Base-by-base conservation (phyloP, 805 yeast genomes). In the Kodamaea nitidulidarum region DNA sequence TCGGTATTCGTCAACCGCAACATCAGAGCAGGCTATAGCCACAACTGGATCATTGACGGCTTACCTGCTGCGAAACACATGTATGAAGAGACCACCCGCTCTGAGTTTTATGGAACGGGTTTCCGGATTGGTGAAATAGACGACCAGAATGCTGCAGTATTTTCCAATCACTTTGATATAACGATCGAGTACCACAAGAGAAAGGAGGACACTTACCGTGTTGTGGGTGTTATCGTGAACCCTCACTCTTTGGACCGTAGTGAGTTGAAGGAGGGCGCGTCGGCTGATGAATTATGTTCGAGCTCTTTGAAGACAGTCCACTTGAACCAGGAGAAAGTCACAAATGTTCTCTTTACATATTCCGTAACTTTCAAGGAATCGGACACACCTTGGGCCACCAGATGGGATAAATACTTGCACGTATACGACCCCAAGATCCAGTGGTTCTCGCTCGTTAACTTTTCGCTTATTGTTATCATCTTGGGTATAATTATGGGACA, bases 401-500 rank as follows among this genome's bases (percentile, higher is more conserved):
- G 98, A 67, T 93, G 98, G 98, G 98, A 93, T 62, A 87, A 88
- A 62, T 93, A 93, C 59, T 71, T 93, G 54, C 95, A 87, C 52
- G 93, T 85, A 16, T 84, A 81, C 58, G 95, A 87, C 56, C 95
- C 97, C 41, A 83, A 84, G 56, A 85, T 93, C 51, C 97, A 93
- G 66, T 91, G 98, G 97, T 86, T 88, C 54, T 88, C 97, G 2
- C 76, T 93, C 51, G 67, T 88, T 49, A 88, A 88, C 65, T 88
- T 95, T 46, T 80, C 95, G 3, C 60, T 90, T 40, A 78, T 91
- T 52, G 96, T 88, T 6, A 45, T 86, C 7, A 76, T 85, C 48
- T 70, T 93, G 46, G 83, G 93, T 3, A 67, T 81, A 26, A 78
- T 88, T 45, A 86, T 88, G 62, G 80, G 81, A 9, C 91, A 88